These are phyloP conservation scores for Fusarium liriodendri DNA, from an alignment of 2,329 filamentous ascomycete species.

Conservation along the genomic window DNA sequence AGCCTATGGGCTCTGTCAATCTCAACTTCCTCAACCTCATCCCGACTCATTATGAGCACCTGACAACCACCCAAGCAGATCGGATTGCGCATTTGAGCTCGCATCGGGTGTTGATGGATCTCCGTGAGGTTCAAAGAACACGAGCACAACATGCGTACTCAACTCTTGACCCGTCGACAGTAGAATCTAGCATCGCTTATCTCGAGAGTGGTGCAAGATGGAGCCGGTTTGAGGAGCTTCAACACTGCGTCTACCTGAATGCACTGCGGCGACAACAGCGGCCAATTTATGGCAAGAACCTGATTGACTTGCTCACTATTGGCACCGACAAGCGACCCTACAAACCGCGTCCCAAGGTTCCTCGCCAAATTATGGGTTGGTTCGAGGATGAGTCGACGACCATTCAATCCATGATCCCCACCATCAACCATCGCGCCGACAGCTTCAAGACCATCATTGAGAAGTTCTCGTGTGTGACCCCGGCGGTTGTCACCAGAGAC, in stretches of 20 bases:
- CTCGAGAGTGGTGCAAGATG: conserved; percentile 78
- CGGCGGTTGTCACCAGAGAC: conserved; percentile 85
- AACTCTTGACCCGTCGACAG: conserved; percentile 72
- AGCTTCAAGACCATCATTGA: conserved; percentile 80
- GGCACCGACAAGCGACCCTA: conserved; percentile 69
- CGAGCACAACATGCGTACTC: conserved; percentile 67
- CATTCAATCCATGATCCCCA: conserved; percentile 77
- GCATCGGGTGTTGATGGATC: conserved; percentile 74
- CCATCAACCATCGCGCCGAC: conserved; percentile 77
- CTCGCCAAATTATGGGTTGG: conserved; percentile 77
- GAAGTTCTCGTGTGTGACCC: conserved; percentile 93
- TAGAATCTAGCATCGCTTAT: conserved; percentile 76
- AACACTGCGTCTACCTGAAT: conserved; percentile 84
- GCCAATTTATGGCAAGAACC: conserved; percentile 82
- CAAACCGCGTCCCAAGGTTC: conserved; percentile 69
- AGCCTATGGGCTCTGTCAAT: conserved; percentile 73
- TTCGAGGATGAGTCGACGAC: conserved; percentile 75
- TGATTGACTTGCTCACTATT: conserved; percentile 81
- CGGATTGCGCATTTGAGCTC: conserved; percentile 75
- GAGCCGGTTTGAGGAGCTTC: conserved; percentile 80
- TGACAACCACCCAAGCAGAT: conserved; percentile 66
- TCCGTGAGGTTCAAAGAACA: conserved; percentile 76
- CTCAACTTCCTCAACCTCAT: conserved; percentile 83
- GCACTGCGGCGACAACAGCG: conserved; percentile 81
- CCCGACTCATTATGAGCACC: conserved; percentile 75